Percentiles rank a stretch among this genome's conserved stretches.
Evolutionary conservation across 148 eudicot species (phyloP).

Genomic region (Chenopodium formosanum): DNA sequence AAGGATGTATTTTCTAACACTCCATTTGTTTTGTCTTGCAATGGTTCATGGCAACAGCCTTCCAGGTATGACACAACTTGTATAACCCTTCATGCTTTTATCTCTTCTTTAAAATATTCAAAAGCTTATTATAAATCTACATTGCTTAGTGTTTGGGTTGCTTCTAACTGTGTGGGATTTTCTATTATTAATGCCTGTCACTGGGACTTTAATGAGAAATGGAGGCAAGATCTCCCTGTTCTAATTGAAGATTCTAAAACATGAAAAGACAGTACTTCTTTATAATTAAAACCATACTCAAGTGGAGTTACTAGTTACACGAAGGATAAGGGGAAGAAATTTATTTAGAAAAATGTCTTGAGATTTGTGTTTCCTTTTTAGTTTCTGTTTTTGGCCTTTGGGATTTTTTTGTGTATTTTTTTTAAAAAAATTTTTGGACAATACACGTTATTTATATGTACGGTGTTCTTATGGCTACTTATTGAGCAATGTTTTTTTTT

Average conservation of each 20-base stretch:
- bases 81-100: not conserved
- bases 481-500: not conserved
- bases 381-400: not conserved
- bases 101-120: not conserved
- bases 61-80: constrained; percentile 49
- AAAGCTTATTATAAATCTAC: not conserved
- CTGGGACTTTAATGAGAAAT: not conserved
- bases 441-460: not conserved
- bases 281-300: not conserved
- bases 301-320: not conserved
- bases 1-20: constrained; percentile 52
- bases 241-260: too few species aligned
- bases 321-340: not conserved
- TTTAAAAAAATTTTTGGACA: not conserved
- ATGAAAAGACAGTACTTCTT: not conserved
- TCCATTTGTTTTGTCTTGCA: constrained; percentile 81
- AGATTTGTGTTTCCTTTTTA: not conserved
- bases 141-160: not conserved
- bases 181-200: not conserved
- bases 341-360: not conserved
- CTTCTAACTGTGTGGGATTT: not conserved
- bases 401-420: not conserved
- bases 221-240: not conserved
- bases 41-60: constrained; percentile 88
- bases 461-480: not conserved